Conservation (phyloP, 2,329 filamentous ascomycete species). For the Fusarium mundagurra region DNA sequence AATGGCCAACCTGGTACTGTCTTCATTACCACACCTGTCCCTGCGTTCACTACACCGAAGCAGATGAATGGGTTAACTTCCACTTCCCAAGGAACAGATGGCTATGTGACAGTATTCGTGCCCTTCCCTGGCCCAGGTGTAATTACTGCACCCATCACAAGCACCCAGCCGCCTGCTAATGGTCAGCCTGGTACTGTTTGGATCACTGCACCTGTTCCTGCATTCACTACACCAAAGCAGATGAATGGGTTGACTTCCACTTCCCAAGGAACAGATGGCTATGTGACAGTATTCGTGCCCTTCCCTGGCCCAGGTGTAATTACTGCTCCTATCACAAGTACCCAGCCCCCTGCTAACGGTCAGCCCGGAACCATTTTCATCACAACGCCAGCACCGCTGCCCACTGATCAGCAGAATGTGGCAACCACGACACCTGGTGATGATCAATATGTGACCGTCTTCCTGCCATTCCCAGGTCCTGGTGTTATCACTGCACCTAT, state of each 20-base stretch:
- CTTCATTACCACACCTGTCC: slow-evolving; percentile 11
- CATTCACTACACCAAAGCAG: not conserved
- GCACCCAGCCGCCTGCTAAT: not conserved
- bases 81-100: not conserved
- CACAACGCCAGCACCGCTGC: slow-evolving; percentile 1
- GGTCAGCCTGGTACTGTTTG: slow-evolving; percentile 19
- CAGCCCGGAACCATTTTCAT: slow-evolving; percentile 18
- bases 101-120: slow-evolving; percentile 15
- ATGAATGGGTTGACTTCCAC: not conserved
- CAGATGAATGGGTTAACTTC: slow-evolving; percentile 10
- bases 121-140: not conserved
- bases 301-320: slow-evolving; percentile 9
- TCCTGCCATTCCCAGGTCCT: slow-evolving; percentile 17
- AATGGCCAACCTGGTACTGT: slow-evolving; percentile 14
- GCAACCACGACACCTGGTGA: not conserved
- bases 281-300: slow-evolving; percentile 15
- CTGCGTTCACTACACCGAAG: not conserved
- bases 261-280: slow-evolving; percentile 4
- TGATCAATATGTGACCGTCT: slow-evolving; percentile 16
- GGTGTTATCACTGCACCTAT: slow-evolving; percentile 26
- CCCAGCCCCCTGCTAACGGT: not conserved
- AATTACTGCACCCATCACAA: slow-evolving; percentile 15
- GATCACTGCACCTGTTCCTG: slow-evolving; percentile 2
- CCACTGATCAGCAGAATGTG: not conserved
- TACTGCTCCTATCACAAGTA: slow-evolving; percentile 11